These are phyloP conservation scores for Gossypium trilobum DNA, from an alignment of 441 rosid genomes.

Conservation along the genomic window DNA sequence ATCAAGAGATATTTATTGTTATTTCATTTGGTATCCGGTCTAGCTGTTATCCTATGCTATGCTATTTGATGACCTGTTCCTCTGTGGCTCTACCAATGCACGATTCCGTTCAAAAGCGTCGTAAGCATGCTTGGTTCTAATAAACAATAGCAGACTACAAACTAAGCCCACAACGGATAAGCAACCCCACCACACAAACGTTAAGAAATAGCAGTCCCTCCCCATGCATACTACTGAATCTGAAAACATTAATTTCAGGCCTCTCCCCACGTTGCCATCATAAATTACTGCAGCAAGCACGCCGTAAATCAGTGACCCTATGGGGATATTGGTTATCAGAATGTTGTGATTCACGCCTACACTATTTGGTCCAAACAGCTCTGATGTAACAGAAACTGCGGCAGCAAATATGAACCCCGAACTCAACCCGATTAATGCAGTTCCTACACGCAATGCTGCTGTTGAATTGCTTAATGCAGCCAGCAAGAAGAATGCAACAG, in stretches of 20 bases:
- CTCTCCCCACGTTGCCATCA: conserved; percentile 38
- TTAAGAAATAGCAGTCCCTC: conserved; percentile 57
- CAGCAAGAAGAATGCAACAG: conserved; percentile 67
- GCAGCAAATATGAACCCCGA: conserved; percentile 94
- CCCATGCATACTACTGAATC: conserved; percentile 77
- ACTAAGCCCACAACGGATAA: conserved; percentile 57
- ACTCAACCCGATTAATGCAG: conserved; percentile 68
- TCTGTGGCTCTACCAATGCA: neutral
- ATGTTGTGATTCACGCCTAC: conserved; percentile 90
- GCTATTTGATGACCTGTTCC: neutral
- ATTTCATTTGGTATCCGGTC: neutral
- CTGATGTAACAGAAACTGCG: conserved; percentile 85
- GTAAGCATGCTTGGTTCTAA: conserved; percentile 78
- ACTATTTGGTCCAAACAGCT: conserved; percentile 81
- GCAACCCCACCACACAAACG: conserved; percentile 88
- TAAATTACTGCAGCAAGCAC: conserved; percentile 75
- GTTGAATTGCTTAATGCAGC: conserved; percentile 38
- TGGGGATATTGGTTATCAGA: conserved; percentile 76
- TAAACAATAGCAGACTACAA: conserved; percentile 56
- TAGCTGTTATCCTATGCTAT: neutral
- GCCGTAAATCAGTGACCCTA: conserved; percentile 78
- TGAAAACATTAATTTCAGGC: neutral
- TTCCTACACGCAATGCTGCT: conserved; percentile 52
- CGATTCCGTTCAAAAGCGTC: conserved; percentile 62
- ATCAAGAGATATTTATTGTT: neutral